A percentile compares a stretch with the other conserved stretches of the same genome.
Evolutionary conservation across 768 basidiomycete species (phyloP).

Genomic region (Coprinopsis sp.): DNA sequence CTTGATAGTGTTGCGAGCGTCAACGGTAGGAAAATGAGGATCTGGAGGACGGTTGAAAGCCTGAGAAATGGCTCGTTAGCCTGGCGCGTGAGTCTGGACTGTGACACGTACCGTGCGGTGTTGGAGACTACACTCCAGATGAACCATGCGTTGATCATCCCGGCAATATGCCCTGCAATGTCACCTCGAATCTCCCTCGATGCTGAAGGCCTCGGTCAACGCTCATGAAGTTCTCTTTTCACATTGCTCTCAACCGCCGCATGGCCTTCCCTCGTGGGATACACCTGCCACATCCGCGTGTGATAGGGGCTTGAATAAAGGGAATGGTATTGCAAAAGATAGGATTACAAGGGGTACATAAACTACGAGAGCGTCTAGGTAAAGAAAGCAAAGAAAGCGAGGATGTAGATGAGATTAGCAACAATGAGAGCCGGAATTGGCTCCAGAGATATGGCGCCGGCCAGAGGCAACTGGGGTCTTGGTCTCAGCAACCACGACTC

Average conservation of each 20-base stretch:
- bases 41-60: slow-evolving; percentile 73
- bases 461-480: slow-evolving; percentile 9
- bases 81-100: background rate
- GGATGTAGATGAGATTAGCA: slow-evolving; percentile 5
- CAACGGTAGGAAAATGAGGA: slow-evolving; percentile 78
- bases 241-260: too few species aligned
- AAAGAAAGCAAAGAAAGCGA: background rate
- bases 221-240: background rate
- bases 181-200: background rate
- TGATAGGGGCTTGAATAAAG: background rate
- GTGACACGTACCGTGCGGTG: slow-evolving; percentile 49
- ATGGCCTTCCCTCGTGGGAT: background rate
- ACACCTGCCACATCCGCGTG: background rate
- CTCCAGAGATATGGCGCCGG: slow-evolving; percentile 9
- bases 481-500: slow-evolving; percentile 12
- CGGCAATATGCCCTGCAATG: background rate
- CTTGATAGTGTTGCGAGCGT: slow-evolving; percentile 80
- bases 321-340: slow-evolving; percentile 1
- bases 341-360: background rate
- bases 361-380: background rate
- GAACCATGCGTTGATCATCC: slow-evolving; percentile 55
- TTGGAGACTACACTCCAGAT: slow-evolving; percentile 63
- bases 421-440: slow-evolving; percentile 7
- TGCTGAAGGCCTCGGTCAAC: slow-evolving; percentile 1
- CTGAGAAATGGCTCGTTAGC: slow-evolving; percentile 31